Conservation (phyloP, 2,329 filamentous ascomycete genomes). For the Paecilomyces formosus region DNA sequence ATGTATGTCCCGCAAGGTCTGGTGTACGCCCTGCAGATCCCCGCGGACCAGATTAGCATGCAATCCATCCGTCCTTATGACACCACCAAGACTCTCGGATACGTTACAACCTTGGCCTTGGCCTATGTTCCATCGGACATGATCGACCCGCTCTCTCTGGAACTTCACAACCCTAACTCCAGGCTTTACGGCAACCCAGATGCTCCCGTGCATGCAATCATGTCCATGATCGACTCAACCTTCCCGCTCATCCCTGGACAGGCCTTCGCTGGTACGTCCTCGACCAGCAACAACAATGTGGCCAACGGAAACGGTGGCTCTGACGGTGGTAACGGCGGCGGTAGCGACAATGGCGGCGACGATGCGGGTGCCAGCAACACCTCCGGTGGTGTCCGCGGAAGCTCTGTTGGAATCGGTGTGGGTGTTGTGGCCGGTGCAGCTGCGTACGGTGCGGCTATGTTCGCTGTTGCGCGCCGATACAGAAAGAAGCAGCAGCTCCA, state of each 20-base stretch:
- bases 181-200: slow-evolving; percentile 64
- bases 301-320: slow-evolving; percentile 23
- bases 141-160: slow-evolving; percentile 59
- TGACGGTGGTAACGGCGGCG: slow-evolving; percentile 32
- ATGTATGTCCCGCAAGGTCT: slow-evolving; percentile 66
- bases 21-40: slow-evolving; percentile 50
- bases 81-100: slow-evolving; percentile 59
- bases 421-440: slow-evolving; percentile 71
- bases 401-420: slow-evolving; percentile 61
- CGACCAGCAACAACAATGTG: slow-evolving; percentile 26
- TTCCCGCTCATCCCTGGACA: slow-evolving; percentile 59
- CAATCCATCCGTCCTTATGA: slow-evolving; percentile 69
- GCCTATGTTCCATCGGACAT: slow-evolving; percentile 67
- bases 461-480: slow-evolving; percentile 83
- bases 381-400: slow-evolving; percentile 29
- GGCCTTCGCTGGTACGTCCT: slow-evolving; percentile 33
- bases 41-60: slow-evolving; percentile 52
- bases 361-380: slow-evolving; percentile 44
- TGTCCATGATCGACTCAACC: slow-evolving; percentile 73
- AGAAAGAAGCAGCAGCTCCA: slow-evolving; percentile 76
- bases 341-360: slow-evolving; percentile 25
- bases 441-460: slow-evolving; percentile 91
- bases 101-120: slow-evolving; percentile 72
- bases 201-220: slow-evolving; percentile 61
- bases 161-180: slow-evolving; percentile 66